phyloP scores from a whole-genome alignment of 169 alveolate species.

The Plasmodium falciparum region DNA sequence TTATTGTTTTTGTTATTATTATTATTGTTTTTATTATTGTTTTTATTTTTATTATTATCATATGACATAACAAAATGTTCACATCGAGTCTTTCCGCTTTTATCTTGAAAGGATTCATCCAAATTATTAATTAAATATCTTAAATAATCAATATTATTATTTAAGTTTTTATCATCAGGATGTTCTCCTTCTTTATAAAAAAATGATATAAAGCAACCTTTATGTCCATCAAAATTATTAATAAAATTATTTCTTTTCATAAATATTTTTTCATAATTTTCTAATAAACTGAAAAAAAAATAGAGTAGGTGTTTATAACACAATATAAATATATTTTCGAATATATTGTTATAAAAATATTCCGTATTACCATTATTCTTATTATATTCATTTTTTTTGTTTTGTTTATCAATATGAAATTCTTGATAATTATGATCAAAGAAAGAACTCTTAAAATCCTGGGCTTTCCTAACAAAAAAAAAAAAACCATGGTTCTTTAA shows the following conservation, averaged over 20 bases:
- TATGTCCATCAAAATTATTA: not conserved
- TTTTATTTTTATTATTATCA: not conserved
- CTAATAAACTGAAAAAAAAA: constrained; percentile 30
- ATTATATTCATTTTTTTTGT: not conserved
- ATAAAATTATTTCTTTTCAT: not conserved
- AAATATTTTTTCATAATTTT: constrained; percentile 32
- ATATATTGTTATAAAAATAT: not conserved
- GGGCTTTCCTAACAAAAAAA: not conserved
- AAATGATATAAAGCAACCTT: not conserved
- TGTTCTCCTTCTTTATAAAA: not conserved
- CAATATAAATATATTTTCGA: constrained; percentile 10
- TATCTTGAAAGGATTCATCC: not conserved
- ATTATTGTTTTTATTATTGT: too few species aligned
- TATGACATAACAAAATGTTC: not conserved
- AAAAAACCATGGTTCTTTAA: constrained; percentile 2
- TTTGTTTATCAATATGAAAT: not conserved
- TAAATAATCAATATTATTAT: constrained; percentile 1
- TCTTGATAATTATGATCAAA: not conserved
- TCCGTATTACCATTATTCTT: not conserved
- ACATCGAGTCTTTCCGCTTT: not conserved
- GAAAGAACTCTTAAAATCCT: not conserved
- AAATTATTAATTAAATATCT: constrained; percentile 16
- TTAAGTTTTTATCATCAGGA: too few species aligned
- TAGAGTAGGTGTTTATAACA: constrained; percentile 23
- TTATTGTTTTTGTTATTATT: too few species aligned